Percentiles rank a stretch among this genome's conserved stretches.
These are phyloP conservation scores for Aspergillus pseudotamarii DNA, from an alignment of 2,329 filamentous ascomycete species.

Conservation along the genomic window DNA sequence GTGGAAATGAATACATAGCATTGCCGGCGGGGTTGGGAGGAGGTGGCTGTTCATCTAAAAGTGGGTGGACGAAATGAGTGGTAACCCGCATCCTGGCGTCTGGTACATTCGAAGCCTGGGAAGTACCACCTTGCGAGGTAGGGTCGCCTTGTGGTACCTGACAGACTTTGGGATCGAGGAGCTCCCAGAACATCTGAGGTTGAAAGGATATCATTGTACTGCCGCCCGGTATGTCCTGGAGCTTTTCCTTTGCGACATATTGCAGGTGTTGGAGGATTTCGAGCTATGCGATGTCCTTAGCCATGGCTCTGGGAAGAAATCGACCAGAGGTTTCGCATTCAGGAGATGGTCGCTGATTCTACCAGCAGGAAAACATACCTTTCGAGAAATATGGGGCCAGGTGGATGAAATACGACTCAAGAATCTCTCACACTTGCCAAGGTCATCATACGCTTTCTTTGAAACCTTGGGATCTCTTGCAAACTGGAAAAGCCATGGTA, in stretches of 20 bases:
- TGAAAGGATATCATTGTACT: neutral
- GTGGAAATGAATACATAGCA: neutral
- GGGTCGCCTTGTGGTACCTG: neutral
- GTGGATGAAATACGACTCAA: neutral
- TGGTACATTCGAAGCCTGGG: neutral
- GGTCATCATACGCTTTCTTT: neutral
- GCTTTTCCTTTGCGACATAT: neutral
- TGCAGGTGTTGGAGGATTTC: neutral
- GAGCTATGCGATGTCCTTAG: neutral
- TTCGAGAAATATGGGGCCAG: neutral
- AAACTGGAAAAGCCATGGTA: conserved; percentile 14
- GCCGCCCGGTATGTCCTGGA: neutral
- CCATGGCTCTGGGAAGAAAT: neutral
- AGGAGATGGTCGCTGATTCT: neutral
- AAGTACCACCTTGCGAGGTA: neutral
- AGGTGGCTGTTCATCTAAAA: neutral
- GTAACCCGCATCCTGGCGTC: neutral
- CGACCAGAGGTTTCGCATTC: too few relatives aligned
- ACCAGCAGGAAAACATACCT: neutral
- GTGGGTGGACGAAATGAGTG: neutral
- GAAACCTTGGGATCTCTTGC: conserved; percentile 4
- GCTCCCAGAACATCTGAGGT: neutral
- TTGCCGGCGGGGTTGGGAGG: neutral
- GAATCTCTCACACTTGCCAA: neutral
- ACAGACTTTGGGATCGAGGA: neutral